Conservation (phyloP, 148 eudicot genomes). For the Nepenthes gracilis region DNA sequence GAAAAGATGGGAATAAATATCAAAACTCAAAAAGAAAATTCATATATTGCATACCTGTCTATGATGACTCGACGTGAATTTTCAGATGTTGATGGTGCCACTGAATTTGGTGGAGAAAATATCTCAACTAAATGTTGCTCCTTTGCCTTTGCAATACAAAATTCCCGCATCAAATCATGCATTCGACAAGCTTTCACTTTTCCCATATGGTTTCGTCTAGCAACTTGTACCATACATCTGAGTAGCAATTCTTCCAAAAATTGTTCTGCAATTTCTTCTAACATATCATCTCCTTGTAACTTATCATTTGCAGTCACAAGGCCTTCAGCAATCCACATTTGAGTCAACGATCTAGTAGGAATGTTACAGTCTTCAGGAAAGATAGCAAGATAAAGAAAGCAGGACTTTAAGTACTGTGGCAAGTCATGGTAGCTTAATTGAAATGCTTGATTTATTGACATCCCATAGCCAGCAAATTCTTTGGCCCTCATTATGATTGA, state of each 20-base stretch:
- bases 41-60: no score
- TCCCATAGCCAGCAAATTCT: not conserved
- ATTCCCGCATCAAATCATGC: slow-evolving; percentile 14
- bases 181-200: not conserved
- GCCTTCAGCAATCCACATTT: slow-evolving; percentile 34
- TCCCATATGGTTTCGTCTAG: not conserved
- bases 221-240: slow-evolving; percentile 9
- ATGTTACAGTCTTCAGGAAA: slow-evolving; percentile 19
- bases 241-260: slow-evolving; percentile 10
- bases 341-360: slow-evolving; percentile 9
- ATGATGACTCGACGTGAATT: slow-evolving; percentile 5
- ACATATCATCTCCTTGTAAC: not conserved
- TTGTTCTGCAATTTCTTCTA: slow-evolving; percentile 9
- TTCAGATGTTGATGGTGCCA: not conserved
- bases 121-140: slow-evolving; percentile 8
- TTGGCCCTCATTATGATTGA: slow-evolving; percentile 7
- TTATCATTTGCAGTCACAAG: slow-evolving; percentile 3
- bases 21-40: no score
- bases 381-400: slow-evolving; percentile 18
- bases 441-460: slow-evolving; percentile 7
- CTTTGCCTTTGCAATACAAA: slow-evolving; percentile 7
- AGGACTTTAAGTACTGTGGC: slow-evolving; percentile 15
- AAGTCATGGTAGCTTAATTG: slow-evolving; percentile 25
- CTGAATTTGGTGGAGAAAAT: not conserved
- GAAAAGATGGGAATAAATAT: no score